These are phyloP conservation scores for Acanthamoeba sp. DNA, from an alignment of 208 protist genomes.

Conservation along the genomic window DNA sequence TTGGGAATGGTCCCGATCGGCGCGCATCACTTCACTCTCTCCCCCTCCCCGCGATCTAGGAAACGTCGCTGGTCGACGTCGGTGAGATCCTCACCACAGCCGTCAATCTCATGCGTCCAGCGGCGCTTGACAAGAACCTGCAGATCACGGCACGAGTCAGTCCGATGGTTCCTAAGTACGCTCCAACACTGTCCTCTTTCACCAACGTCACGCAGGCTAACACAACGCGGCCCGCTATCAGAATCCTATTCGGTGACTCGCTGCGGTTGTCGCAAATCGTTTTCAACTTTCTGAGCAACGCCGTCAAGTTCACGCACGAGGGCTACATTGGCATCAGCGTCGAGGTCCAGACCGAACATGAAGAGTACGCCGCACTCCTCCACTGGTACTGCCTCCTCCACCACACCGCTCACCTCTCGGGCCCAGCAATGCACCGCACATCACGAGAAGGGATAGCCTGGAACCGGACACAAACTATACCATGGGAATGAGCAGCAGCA, in stretches of 20 bases:
- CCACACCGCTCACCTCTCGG: too few relatives aligned
- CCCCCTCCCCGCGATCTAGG: background rate
- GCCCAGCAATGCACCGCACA: background rate
- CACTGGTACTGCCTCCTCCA: too few relatives aligned
- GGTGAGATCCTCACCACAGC: background rate
- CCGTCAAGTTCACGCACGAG: constrained; percentile 39
- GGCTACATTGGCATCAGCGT: background rate
- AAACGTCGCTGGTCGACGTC: constrained; percentile 2
- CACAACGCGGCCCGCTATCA: too few relatives aligned
- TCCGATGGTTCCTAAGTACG: background rate
- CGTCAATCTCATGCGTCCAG: background rate
- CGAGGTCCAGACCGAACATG: too few relatives aligned
- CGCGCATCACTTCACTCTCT: background rate
- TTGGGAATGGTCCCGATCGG: background rate
- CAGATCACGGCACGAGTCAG: background rate
- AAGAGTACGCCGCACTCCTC: too few relatives aligned
- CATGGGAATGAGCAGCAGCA: background rate
- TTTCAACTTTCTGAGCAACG: constrained; percentile 45
- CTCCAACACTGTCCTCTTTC: too few relatives aligned
- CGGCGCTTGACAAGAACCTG: background rate
- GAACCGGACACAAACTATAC: background rate
- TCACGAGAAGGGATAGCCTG: background rate
- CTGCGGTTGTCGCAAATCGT: constrained; percentile 27
- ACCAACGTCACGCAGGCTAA: too few relatives aligned
- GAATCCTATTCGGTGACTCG: constrained; percentile 43